Evolutionary conservation across 148 eudicot species (phyloP), one percentile per base, ranked within the genome.

Genomic region (Cornus controversa): DNA sequence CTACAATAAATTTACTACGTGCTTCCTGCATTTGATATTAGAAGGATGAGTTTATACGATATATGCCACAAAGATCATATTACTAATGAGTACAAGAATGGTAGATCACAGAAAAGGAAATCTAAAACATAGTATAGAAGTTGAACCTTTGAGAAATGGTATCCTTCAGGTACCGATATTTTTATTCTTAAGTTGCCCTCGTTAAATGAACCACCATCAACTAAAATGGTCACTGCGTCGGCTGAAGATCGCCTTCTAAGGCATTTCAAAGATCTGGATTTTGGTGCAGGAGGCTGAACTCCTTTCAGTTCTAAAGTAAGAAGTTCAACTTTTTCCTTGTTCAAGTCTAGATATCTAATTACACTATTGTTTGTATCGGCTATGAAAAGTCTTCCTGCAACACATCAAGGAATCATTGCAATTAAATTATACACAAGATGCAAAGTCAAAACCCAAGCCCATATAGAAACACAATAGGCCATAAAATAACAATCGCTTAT

Each of bases 311-410:
- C 99, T 68, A 95, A 78, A 54, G 97, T 95, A 75, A 72, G 78
- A 82, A 95, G 84, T 75, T 79, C 76, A 27, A 91, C 70, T 77
- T 85, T 86, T 83, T 80, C 79, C 76, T 87, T 79, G 82, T 79
- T 85, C 73, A 93, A 86, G 80, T 95, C 96, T 70, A 95, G 82
- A 75, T 85, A 83, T 78, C 99, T 90, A 66, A 95, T 93, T 47
- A 89, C 79, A 69, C 93, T 93, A 79, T 93, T 95, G 83, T 95
- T 95, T 69, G 99, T 93, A 84, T 95, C 99, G 26, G 99, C 96
- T 75, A 95, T 85, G 72, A 84, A 84, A 67, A 95, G 83, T 77
- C 82, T 89, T 73, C 99, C 97, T 95, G 90, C 83, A 85, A 69
- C 68, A 53, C 34, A 40, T 8, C 26, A 74, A 14, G 65, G 42